Evolutionary conservation across 2,329 filamentous ascomycete species (phyloP).

Genomic region (Phyllosticta citrichinensis): DNA sequence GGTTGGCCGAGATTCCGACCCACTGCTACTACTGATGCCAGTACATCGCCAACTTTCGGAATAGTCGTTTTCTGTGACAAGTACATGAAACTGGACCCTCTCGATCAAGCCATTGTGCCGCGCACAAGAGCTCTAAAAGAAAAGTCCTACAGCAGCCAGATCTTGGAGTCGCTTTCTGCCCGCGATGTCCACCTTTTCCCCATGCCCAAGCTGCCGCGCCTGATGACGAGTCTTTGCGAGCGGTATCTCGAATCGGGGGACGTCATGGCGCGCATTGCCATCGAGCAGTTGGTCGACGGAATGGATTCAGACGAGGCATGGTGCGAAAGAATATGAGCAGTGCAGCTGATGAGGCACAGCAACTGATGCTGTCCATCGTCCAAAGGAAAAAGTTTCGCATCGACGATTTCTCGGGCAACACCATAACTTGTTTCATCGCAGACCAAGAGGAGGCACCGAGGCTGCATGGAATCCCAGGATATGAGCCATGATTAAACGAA

Average conservation of each 20-base stretch:
- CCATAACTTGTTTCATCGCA: slow-evolving; percentile 17
- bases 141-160: not conserved
- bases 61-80: not conserved
- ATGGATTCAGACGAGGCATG: slow-evolving; percentile 17
- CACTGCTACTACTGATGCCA: not conserved
- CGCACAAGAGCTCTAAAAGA: not conserved
- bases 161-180: not conserved
- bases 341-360: slow-evolving; percentile 3
- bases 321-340: slow-evolving; percentile 12
- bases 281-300: slow-evolving; percentile 20
- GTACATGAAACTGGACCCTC: not conserved
- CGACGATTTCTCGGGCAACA: slow-evolving; percentile 17
- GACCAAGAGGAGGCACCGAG: slow-evolving; percentile 14
- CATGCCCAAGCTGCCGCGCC: not conserved
- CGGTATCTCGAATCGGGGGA: slow-evolving; percentile 15
- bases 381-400: slow-evolving; percentile 14
- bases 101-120: not conserved
- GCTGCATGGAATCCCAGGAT: slow-evolving; percentile 14
- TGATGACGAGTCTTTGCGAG: slow-evolving; percentile 12
- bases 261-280: slow-evolving; percentile 17
- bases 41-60: not conserved
- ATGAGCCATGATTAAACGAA: not conserved
- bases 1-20: not conserved
- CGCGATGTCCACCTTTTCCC: not conserved
- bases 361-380: slow-evolving; percentile 13